Base-by-base conservation (phyloP, 2,329 filamentous ascomycete species). In the Fusarium torulosum region DNA sequence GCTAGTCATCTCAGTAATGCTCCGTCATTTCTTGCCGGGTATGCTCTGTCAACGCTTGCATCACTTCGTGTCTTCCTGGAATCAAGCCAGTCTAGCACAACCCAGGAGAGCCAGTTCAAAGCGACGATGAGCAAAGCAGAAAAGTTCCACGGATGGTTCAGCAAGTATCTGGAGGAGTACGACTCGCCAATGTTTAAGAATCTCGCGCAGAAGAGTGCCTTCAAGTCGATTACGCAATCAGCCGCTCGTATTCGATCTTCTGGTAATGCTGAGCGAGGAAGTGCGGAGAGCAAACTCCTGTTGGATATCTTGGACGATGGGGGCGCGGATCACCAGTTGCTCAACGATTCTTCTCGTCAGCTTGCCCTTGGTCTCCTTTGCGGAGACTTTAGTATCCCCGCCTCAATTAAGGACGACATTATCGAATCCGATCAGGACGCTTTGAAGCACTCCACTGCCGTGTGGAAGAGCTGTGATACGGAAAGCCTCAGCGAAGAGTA, bases 31-130 rank as follows among this genome's bases (percentile, higher is more conserved):
- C 82, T 96, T 41, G 90, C 92, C 13, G 95, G 94, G 0, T 91
- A 94, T 66, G 86, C 91, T 1, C 81, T 97, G 19, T 93, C 93
- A 1, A 91, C 91, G 1, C 81, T 98, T 5, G 88, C 94, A 4
- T 94, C 93, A 4, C 82, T 98, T 20, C 86, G 90, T 43, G 86
- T 89, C 10, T 94, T 97, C 72, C 81, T 96, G 17, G 86, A 89
- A 42, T 91, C 90, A 3, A 88, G 87, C 31, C 90, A 94, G 72
- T 88, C 91, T 14, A 93, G 89, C 72, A 95, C 91, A 6, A 95
- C 92, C 0, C 93, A 97, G 72, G 92, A 96, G 75, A 93, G 86
- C 60, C 92, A 97, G 71, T 91, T 95, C 76, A 86, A 86, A 67
- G 86, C 86, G 7, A 97, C 93, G 1, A 88, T 94, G 82, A 87